Conservation (phyloP, 345 rosid species). For the Dovyalis caffra region DNA sequence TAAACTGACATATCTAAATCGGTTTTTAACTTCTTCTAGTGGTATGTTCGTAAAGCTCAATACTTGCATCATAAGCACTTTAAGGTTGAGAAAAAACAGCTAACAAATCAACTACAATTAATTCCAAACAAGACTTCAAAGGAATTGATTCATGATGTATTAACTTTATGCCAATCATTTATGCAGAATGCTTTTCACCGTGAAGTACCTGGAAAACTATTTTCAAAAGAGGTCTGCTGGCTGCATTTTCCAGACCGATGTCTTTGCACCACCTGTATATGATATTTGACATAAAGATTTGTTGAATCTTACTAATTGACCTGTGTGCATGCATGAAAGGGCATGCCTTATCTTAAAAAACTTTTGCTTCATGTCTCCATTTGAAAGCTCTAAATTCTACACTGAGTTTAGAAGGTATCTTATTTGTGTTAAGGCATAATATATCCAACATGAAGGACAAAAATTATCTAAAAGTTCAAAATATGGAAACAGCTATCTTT, state of each 20-base stretch:
- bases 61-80: neutral
- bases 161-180: neutral
- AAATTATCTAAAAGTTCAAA: neutral
- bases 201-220: neutral
- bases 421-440: neutral
- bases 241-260: neutral
- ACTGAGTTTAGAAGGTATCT: neutral
- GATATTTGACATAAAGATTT: neutral
- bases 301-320: neutral
- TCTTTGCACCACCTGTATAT: neutral
- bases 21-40: neutral
- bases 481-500: neutral
- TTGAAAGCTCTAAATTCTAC: neutral
- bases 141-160: neutral
- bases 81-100: neutral
- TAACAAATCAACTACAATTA: neutral
- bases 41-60: neutral
- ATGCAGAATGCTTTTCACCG: neutral
- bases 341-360: neutral
- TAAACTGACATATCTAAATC: too few relatives aligned
- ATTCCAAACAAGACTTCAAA: neutral
- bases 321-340: neutral
- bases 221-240: neutral
- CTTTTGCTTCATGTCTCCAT: too few relatives aligned
- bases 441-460: neutral